These are phyloP conservation scores for Trichothecium sympodiale DNA, from an alignment of 2,329 filamentous ascomycete genomes.

Conservation along the genomic window DNA sequence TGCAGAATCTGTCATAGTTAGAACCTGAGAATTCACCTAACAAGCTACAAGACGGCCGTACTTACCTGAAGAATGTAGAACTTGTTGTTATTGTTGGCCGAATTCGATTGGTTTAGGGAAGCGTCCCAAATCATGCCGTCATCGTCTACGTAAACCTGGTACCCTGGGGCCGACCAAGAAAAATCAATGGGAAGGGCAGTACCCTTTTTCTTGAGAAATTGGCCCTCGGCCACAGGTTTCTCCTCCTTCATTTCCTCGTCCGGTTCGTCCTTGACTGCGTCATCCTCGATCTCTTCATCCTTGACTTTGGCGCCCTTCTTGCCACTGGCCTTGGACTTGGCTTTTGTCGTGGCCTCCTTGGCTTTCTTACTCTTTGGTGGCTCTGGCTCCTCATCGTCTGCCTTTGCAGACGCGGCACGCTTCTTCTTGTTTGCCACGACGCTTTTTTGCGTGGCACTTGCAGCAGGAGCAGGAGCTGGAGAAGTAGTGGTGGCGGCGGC, in stretches of 20 bases:
- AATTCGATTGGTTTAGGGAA: constrained; percentile 67
- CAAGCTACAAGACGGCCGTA: background rate
- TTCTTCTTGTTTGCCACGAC: constrained; percentile 18
- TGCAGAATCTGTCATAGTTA: constrained; percentile 28
- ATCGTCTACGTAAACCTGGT: constrained; percentile 54
- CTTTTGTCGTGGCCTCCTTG: constrained; percentile 13
- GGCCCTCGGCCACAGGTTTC: constrained; percentile 26
- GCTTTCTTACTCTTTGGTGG: constrained; percentile 22
- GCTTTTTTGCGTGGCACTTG: constrained; percentile 4
- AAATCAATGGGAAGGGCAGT: constrained; percentile 41
- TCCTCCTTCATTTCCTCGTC: constrained; percentile 21
- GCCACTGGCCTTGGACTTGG: constrained; percentile 10
- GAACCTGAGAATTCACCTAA: too few species aligned
- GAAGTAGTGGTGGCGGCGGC: constrained; percentile 2
- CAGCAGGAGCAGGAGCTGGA: too few species aligned
- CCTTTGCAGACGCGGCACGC: constrained; percentile 6
- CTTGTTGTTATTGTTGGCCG: constrained; percentile 66
- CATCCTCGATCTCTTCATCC: constrained; percentile 9
- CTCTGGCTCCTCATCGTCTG: constrained; percentile 22
- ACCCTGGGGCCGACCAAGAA: constrained; percentile 21
- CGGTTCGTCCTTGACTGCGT: constrained; percentile 10
- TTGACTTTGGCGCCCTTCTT: constrained; percentile 8
- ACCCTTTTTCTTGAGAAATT: constrained; percentile 34
- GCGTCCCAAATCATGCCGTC: constrained; percentile 65
- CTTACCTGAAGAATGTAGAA: constrained; percentile 64